Evolutionary conservation across 129 eudicot species (phyloP).

Genomic region (Arctium minus): DNA sequence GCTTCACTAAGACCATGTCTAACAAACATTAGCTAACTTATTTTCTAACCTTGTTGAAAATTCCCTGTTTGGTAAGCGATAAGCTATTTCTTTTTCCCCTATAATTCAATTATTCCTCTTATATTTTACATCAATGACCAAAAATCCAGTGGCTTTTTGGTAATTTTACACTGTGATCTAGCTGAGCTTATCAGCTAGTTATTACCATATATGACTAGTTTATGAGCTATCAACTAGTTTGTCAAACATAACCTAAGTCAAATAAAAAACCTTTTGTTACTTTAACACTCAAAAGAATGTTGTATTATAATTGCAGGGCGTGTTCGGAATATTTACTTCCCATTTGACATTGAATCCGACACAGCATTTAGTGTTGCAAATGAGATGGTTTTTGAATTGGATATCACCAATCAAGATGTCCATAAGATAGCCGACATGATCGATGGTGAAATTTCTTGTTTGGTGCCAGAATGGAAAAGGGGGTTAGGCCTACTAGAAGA

Average conservation of each 20-base stretch:
- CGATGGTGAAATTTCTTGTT: slow-evolving; percentile 34
- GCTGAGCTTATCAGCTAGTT: background rate
- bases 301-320: slow-evolving; percentile 51
- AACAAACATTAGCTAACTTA: background rate
- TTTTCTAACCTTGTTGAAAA: background rate
- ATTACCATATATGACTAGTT: background rate
- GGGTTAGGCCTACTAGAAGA: slow-evolving; percentile 35
- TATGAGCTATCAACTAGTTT: background rate
- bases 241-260: background rate
- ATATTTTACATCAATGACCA: background rate
- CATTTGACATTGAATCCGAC: slow-evolving; percentile 72
- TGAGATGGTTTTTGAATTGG: slow-evolving; percentile 88
- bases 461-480: slow-evolving; percentile 38
- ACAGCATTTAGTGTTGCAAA: slow-evolving; percentile 76
- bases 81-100: background rate
- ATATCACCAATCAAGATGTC: slow-evolving; percentile 85
- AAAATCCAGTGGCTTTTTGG: background rate
- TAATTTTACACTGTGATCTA: background rate
- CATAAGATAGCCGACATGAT: slow-evolving; percentile 78
- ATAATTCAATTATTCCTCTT: background rate
- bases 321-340: slow-evolving; percentile 79
- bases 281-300: background rate
- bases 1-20: background rate
- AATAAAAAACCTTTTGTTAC: background rate
- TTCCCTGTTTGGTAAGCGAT: background rate